Evolutionary conservation across 164 flowering plant species (phyloP), one percentile per base, ranked within the genome.

Genomic region (Vitis riparia): DNA sequence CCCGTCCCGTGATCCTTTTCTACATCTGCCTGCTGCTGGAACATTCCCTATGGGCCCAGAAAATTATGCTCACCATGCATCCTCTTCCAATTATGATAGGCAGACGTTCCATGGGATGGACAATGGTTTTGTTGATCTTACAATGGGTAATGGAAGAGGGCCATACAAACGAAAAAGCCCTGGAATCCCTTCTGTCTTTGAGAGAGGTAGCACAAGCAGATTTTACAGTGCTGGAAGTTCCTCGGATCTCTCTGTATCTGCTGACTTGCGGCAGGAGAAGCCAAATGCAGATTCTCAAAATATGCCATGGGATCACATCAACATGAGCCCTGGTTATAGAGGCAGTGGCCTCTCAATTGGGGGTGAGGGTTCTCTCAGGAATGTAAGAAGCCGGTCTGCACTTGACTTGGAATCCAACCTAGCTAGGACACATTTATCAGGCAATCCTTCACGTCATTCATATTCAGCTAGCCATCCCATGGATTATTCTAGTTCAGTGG

Each of bases 361-460:
- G 51, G 81, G 76, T 70, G 93, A 85, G 67, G 68, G 77, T 68
- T 80, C 85, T 63, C 65, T 59, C 23, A 82, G 93, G 81, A 91
- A 89, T 84, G 93, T 91, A 68, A 82, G 97, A 78, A 84, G 90
- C 67, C 83, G 88, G 60, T 59, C 85, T 64, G 68, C 82, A 48
- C 70, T 76, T 68, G 87, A 85, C 68, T 63, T 82, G 71, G 90
- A 83, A 67, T 37, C 84, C 29, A 77, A 81, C 71, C 51, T 77
- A 15, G 70, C 71, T 58, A 78, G 86, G 65, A 64, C 76, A 16
- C 81, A 81, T 73, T 66, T 79, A 57, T 58, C 86, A 27, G 73
- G 59, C 71, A 82, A 79, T 74, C 74, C 76, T 56, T 59, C 76
- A 10, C 79, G 58, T 65, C 74, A 58, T 70, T 78, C 80, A 27